Percentiles rank a stretch among this genome's conserved stretches.
phyloP scores from a whole-genome alignment of 2,329 filamentous ascomycete genomes.

The Thermochaetoides dissita region DNA sequence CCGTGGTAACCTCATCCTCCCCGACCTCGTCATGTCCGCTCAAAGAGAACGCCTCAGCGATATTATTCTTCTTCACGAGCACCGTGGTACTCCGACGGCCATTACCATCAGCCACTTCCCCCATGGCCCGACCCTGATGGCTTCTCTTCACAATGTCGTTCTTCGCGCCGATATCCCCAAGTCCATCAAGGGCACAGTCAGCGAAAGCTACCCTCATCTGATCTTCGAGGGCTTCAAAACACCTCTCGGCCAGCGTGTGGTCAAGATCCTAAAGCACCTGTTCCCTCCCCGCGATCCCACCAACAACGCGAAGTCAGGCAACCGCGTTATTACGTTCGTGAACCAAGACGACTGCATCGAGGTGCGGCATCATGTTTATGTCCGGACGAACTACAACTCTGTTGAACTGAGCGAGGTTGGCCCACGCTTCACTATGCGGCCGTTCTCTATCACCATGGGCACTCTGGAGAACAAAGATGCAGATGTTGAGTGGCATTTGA shows the following conservation, averaged over 20 bases:
- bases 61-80: conserved; percentile 78
- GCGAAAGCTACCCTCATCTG: conserved; percentile 83
- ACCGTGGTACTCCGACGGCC: conserved; percentile 62
- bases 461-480: conserved; percentile 90
- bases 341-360: conserved; percentile 91
- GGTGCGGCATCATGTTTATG: conserved; percentile 79
- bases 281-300: conserved; percentile 78
- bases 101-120: conserved; percentile 78
- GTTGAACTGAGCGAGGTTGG: conserved; percentile 84
- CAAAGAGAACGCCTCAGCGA: conserved; percentile 71
- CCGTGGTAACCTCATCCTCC: conserved; percentile 76
- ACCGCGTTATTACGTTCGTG: conserved; percentile 81
- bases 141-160: conserved; percentile 78
- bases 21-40: conserved; percentile 71
- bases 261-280: conserved; percentile 83
- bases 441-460: conserved; percentile 84
- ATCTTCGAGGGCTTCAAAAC: conserved; percentile 91
- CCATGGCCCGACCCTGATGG: conserved; percentile 75
- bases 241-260: conserved; percentile 64
- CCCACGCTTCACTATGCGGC: conserved; percentile 90
- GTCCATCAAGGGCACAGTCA: conserved; percentile 53
- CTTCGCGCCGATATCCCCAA: conserved; percentile 88
- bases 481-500: conserved; percentile 92
- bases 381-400: conserved; percentile 78
- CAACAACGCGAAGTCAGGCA: conserved; percentile 66